Conservation (phyloP, 768 basidiomycete species). For the Sarcomyxa edulis region DNA sequence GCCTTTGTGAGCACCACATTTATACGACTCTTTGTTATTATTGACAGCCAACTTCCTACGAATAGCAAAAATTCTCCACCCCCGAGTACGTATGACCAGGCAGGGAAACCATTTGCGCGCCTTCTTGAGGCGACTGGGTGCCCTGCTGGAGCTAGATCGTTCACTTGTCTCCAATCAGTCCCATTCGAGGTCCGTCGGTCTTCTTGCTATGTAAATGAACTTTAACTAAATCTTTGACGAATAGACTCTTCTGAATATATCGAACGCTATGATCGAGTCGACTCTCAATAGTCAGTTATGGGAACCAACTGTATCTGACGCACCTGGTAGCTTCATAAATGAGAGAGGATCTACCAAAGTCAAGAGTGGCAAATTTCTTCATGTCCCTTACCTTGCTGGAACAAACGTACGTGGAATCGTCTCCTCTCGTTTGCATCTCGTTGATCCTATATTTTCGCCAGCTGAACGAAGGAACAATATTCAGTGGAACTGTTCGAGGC, state of each 20-base stretch:
- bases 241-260: constrained; percentile 46
- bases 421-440: not conserved
- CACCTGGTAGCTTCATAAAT: constrained; percentile 41
- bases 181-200: constrained; percentile 46
- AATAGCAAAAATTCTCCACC: constrained; percentile 49
- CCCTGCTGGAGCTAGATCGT: constrained; percentile 25
- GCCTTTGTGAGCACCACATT: constrained; percentile 33
- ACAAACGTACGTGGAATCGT: constrained; percentile 37
- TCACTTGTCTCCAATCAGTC: constrained; percentile 40
- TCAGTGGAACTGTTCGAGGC: constrained; percentile 33
- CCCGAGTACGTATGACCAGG: constrained; percentile 42
- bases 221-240: no score
- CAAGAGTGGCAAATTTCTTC: constrained; percentile 42
- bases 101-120: constrained; percentile 44
- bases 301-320: constrained; percentile 53
- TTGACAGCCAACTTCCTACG: not conserved
- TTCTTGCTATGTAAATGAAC: not conserved
- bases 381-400: constrained; percentile 50
- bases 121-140: constrained; percentile 44
- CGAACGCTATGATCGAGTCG: constrained; percentile 36
- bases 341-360: constrained; percentile 41
- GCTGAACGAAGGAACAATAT: constrained; percentile 51
- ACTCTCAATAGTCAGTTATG: constrained; percentile 51
- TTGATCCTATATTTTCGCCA: constrained; percentile 11
- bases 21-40: not conserved